phyloP scores from a whole-genome alignment of 305 asterid species.

The Rubia balearica region DNA sequence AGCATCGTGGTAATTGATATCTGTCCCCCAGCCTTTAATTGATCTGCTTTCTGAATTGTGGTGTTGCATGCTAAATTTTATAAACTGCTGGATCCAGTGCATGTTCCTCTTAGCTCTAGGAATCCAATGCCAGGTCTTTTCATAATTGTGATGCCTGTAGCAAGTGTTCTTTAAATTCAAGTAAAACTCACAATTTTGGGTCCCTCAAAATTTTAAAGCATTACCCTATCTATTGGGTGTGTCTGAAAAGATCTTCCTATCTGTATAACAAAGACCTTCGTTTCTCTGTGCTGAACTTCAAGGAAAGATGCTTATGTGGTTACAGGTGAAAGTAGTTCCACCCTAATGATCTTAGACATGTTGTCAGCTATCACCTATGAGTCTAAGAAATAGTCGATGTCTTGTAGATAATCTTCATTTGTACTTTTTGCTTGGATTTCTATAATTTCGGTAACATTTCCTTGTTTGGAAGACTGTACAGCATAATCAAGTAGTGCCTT shows the following conservation, averaged over 20 bases:
- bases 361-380: background rate
- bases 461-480: background rate
- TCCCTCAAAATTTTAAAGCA: background rate
- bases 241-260: background rate
- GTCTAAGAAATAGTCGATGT: background rate
- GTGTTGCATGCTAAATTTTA: background rate
- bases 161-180: background rate
- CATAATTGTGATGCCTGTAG: slow-evolving; percentile 6
- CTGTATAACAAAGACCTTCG: background rate
- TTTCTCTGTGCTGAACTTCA: background rate
- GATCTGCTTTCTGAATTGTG: slow-evolving; percentile 17
- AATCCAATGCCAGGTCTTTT: background rate
- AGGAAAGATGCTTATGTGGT: background rate
- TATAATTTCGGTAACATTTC: background rate
- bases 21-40: slow-evolving; percentile 11
- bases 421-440: background rate
- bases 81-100: background rate
- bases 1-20: slow-evolving; percentile 3
- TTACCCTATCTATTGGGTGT: background rate
- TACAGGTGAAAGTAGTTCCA: background rate
- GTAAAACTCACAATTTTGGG: background rate
- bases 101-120: background rate
- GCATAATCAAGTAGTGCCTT: background rate
- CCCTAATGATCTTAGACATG: background rate
- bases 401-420: background rate